Evolutionary conservation across 495 filamentous ascomycete genomes (phyloP), one percentile per base, ranked within the genome.

Genomic region (Hypoxylon trugodes): DNA sequence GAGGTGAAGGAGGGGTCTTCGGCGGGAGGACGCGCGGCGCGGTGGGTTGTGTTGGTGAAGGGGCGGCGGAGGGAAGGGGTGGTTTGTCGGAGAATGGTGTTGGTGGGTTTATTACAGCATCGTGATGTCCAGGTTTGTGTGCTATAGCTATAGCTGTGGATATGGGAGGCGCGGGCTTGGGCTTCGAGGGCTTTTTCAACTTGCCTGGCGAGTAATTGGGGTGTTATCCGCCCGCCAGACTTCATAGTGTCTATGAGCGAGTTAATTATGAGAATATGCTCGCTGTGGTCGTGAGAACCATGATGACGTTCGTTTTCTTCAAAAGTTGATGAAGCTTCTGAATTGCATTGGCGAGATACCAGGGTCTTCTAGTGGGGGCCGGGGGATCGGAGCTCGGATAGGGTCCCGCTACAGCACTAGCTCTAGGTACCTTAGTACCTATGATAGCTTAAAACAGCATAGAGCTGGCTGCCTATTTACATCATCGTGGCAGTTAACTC

Each of bases 1-100:
- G 91, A 94, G 24, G 84, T 77, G 79, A 93, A 96, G 69, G 75
- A 76, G 0, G 88, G 87, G 69, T 89, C 81, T 69, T 93, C 89
- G 68, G 79, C 89, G 24, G 85, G 76, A 35, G 77, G 77, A 16
- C 45, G 58, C 6, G 57, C 22, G 37, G 55, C 21, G 24, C 65
- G 61, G 0, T 22, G 62, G 6, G 68, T 16, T 22, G 63, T 68
- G 59, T 55, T 66, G 28, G 74, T 74, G 61, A 80, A 66, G 43
- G 65, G 68, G 3, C 75, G 70, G 24, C 73, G 64, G 61, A 59
- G 22, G 51, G 30, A 12, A 16, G 26, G 24, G 24, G 6, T 24
- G 41, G 22, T n/a, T 28, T 66, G 49, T 61, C 28, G 53, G 53
- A 33, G 10, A 51, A 3, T 37, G 26, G 8, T 1, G 52, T 18